Evolutionary conservation across 2,329 filamentous ascomycete genomes (phyloP).

Genomic region (Trematosphaeria pertusa): DNA sequence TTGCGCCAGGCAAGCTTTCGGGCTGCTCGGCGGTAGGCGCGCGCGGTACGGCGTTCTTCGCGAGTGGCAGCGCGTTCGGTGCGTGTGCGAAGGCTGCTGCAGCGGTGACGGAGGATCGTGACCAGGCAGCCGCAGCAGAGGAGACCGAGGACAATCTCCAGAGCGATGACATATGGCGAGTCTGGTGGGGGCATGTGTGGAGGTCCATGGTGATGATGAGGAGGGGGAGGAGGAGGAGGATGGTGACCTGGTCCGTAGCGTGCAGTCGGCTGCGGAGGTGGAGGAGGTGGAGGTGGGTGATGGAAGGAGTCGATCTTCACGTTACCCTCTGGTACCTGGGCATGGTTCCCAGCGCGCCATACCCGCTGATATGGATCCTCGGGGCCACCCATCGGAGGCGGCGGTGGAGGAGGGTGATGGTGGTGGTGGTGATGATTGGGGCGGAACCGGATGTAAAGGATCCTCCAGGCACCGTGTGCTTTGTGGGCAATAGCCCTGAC

Average conservation of each 20-base stretch:
- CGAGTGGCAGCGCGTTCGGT: conserved; percentile 61
- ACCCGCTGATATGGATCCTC: conserved; percentile 30
- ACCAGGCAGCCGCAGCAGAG: conserved; percentile 55
- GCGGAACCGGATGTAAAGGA: conserved; percentile 39
- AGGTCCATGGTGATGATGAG: conserved; percentile 10
- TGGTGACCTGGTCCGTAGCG: conserved; percentile 1
- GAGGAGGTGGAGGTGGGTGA: conserved; percentile 18
- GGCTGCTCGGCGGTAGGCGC: conserved; percentile 61
- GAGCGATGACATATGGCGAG: conserved; percentile 46
- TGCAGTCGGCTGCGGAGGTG: background rate
- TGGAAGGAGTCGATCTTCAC: conserved; percentile 9
- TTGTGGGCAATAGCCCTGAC: conserved; percentile 48
- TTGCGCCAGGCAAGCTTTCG: conserved; percentile 58
- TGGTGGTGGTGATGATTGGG: conserved; percentile 26
- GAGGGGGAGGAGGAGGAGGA: conserved; percentile 2
- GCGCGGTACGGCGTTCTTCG: conserved; percentile 61
- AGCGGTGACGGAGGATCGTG: conserved; percentile 55
- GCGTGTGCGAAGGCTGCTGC: conserved; percentile 57
- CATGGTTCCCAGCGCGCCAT: conserved; percentile 20
- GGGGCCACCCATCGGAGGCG: conserved; percentile 33
- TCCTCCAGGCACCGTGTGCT: conserved; percentile 42
- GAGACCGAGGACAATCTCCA: conserved; percentile 54
- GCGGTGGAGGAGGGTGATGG: conserved; percentile 6
- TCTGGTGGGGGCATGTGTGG: conserved; percentile 18
- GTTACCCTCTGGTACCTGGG: conserved; percentile 20